These are phyloP conservation scores for Stylosanthes scabra DNA, from an alignment of 331 rosid genomes.

Conservation along the genomic window DNA sequence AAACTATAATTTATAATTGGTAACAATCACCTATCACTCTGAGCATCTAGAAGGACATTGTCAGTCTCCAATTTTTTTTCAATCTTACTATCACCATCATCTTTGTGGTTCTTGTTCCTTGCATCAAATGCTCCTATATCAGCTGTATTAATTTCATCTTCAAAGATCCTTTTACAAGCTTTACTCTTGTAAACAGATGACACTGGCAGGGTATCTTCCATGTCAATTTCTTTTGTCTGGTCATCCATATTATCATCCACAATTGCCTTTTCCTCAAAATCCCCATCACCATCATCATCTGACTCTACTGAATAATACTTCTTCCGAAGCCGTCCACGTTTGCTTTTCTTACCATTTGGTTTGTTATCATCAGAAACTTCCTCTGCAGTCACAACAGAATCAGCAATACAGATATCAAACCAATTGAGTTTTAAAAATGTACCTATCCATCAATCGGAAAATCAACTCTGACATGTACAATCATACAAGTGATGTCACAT, in stretches of 20 bases:
- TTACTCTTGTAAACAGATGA: constrained; percentile 49
- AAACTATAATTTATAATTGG: no score
- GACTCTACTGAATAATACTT: constrained; percentile 57
- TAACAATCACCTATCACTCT: no score
- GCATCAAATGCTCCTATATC: no score
- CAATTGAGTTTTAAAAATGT: background rate
- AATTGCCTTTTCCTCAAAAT: constrained; percentile 33
- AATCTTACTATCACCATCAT: no score
- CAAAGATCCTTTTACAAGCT: no score
- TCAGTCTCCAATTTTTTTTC: no score
- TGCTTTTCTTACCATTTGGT: constrained; percentile 40
- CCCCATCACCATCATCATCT: constrained; percentile 42
- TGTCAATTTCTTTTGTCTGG: constrained; percentile 45
- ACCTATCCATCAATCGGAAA: background rate
- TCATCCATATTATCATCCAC: constrained; percentile 22
- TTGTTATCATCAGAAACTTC: constrained; percentile 43
- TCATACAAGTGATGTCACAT: no score
- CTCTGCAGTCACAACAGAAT: constrained; percentile 45
- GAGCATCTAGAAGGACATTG: no score
- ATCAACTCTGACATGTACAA: no score
- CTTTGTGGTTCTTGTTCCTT: no score
- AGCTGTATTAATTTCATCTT: no score
- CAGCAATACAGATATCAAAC: constrained; percentile 18
- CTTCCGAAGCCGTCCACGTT: constrained; percentile 57
- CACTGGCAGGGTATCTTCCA: constrained; percentile 55